Evolutionary conservation across 2,329 filamentous ascomycete genomes (phyloP), one percentile per base, ranked within the genome.

Genomic region (Aspergillus ochraceus): DNA sequence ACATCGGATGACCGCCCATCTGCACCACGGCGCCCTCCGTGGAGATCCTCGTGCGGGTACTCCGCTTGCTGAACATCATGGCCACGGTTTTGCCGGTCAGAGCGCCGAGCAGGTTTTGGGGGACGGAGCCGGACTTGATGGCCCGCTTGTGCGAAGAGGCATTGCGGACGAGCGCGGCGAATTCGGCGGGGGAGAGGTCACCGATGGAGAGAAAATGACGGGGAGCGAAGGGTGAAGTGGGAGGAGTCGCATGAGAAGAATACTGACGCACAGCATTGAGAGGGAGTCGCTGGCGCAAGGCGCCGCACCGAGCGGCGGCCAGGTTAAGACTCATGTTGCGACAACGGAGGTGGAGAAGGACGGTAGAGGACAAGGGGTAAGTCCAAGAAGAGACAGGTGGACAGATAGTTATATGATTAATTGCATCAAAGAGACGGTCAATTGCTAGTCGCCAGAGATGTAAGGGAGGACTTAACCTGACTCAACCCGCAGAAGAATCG

Each of bases 61-160:
- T 96, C 67, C 93, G 88, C 81, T 99, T 99, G 83, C 85, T 96
- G 82, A 99, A 99, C 83, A 96, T 91, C 88, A 99, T 90, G 66
- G 95, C 94, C 32, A 99, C 86, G 0, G 92, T 93, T 76, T 91
- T 87, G 55, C 91, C 90, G 0, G 84, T 78, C 63, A 99, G 79
- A 11, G 85, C 81, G 46, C 83, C 82, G 56, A 83, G 79, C 57
- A 96, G 79, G 49, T 82, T 79, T 54, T 80, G 74, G 3, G 89
- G 86, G 52, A 85, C 78, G 56, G 84, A 80, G 50, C 86, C 86
- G 20, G 86, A 85, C 76, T 96, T 96, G 80, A 94, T 86, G 58
- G 86, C 82, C 57, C 85, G 77, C 77, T 98, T 98, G 80, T 91
- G 86, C 49, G 84, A 78, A 24, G 86, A 83, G 54, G 92, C 94